Base-by-base conservation (phyloP, 2,329 filamentous ascomycete species). In the Fonsecaea nubica region DNA sequence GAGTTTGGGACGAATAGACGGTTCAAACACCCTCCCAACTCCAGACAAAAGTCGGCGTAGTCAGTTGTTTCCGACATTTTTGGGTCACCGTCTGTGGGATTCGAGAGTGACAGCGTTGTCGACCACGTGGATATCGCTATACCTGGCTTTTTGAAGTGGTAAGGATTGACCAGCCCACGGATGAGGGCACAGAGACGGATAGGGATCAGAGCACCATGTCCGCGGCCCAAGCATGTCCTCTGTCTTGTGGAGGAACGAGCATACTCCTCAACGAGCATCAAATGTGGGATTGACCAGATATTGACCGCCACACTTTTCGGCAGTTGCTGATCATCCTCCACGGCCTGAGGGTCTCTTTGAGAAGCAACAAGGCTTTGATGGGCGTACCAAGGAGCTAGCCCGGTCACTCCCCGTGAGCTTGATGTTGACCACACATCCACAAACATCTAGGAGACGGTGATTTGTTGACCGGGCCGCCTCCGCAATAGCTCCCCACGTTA, bases 371-470 rank as follows among this genome's bases (percentile, higher is more conserved):
- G 45, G 21, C 45, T 50, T 50, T 5, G 15, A 30, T 25, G 15
- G 21, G 12, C 21, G 40, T 64, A 64, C 62, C 62, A 64, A 64
- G 62, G 55, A 59, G 48, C 62, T 64, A 64, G 25, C n/a, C 62
- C 62, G 62, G 62, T 59, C 56, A 59, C 21, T 54, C 33, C 48
- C 62, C 62, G 62, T 33, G 36, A 52, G 42, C 32, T 30, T 58
- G 32, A 15, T 40, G n/a, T 40, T 35, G n/a, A 52, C 32, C 8
- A 15, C 13, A 32, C 30, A 32, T 6, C 30, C 30, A 32, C 30
- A 32, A 18, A 12, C n/a, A 18, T 40, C 30, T 38, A 4, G 0
- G 4, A 48, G 45, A 30, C 8, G 33, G 15, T 53, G 58, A 52
- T 18, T 35, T 10, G 33, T 21, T 40, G 9, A 50, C 3, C 57